Evolutionary conservation across 2,329 filamentous ascomycete genomes (phyloP), one percentile per base, ranked within the genome.

Genomic region (Curvularia hawaiiensis): DNA sequence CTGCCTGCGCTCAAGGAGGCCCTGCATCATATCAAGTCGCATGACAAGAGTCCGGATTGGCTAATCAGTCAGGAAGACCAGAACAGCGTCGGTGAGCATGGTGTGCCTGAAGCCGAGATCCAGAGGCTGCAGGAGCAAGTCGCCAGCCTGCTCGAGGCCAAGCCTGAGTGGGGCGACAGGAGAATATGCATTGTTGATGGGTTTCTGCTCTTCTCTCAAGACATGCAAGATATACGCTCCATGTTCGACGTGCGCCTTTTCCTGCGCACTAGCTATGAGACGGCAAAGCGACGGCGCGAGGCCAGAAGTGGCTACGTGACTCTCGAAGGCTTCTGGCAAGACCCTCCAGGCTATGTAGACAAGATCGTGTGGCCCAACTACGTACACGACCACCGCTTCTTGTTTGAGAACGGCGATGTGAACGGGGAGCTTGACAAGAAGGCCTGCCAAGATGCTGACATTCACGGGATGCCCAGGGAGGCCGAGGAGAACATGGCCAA

Each of bases 361-460:
- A 85, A 90, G 73, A 85, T 99, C 53, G 95, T 99, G 4, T 99
- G 95, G 95, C 94, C 94, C 3, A 94, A 96, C 68, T 98, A 97
- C 76, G 90, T 90, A 3, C 82, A 84, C 52, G 86, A 92, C 67
- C 93, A 98, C 78, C 80, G 81, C 22, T 96, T 91, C 83, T 80
- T 99, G 74, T 95, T 97, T 71, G 77, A 88, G 62, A 78, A 79
- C 8, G 88, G 85, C 0, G 80, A 93, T 71, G 90, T 91, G 10
- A 76, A 90, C 65, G 84, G 84, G 0, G 69, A 77, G 46, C 71
- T 88, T 10, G 79, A 84, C 40, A 71, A 77, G 18, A 76, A 79
- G 0, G 73, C 79, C 57, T 73, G 73, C 51, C 47, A 48, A 18
- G 54, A 56, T 2, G 51, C 64, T 55, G 65, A 50, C 61, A 71